Evolutionary conservation across 2,329 filamentous ascomycete species (phyloP).

Genomic region (Claviceps arundinis): DNA sequence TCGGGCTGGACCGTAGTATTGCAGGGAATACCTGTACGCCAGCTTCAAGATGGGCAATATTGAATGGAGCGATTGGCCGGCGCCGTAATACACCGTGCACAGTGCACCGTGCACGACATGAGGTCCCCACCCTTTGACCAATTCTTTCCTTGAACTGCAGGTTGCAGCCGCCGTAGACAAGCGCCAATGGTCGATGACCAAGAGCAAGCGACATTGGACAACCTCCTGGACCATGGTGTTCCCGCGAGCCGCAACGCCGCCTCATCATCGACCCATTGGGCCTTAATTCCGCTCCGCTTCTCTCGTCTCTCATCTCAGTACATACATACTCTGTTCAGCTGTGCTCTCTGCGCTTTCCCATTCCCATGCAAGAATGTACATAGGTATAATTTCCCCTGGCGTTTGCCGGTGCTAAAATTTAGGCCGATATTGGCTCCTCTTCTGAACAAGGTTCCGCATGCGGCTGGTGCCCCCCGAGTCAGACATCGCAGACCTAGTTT

Average conservation of each 20-base stretch:
- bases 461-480: not conserved
- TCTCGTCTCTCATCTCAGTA: no score
- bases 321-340: not conserved
- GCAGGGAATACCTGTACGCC: not conserved
- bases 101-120: no score
- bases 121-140: no score
- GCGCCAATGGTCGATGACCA: no score
- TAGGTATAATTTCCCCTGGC: not conserved
- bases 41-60: not conserved
- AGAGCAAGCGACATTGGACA: no score
- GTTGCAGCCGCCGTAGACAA: no score
- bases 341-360: not conserved
- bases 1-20: not conserved
- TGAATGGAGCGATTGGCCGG: not conserved
- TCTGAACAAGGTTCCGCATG: not conserved
- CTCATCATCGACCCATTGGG: no score
- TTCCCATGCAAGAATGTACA: not conserved
- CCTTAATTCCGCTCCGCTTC: no score
- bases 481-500: not conserved
- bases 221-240: no score
- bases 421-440: not conserved
- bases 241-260: no score
- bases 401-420: not conserved
- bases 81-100: no score
- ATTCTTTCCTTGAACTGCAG: no score